Base-by-base conservation (phyloP, 2,329 filamentous ascomycete genomes). In the Didymosphaeria variabile region DNA sequence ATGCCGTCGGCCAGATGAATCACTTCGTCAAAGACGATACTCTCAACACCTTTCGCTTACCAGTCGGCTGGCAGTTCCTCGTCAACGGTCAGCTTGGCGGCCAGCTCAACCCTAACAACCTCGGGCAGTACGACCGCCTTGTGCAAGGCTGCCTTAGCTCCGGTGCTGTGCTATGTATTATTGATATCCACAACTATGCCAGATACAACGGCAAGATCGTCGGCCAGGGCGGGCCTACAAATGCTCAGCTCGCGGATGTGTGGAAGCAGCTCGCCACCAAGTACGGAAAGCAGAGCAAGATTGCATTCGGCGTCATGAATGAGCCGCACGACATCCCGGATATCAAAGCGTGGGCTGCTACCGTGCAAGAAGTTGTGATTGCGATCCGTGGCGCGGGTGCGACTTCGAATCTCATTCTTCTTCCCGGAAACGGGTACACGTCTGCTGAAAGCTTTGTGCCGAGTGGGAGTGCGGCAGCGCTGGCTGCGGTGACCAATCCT, bases 221-320 rank as follows among this genome's bases (percentile, higher is more conserved):
- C 58, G 89, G 88, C 1, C 88, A 91, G 70, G 88, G 87, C 23
- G 88, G 88, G 0, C 87, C 88, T 0, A 83, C 82, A 0, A 83
- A 90, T 70, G 84, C 82, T 12, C 77, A 87, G 15, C 87, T 90
- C 66, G 84, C 82, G 3, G 79, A 77, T 45, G 75, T 91, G 5
- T 91, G 89, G 89, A 74, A 66, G 32, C 78, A 81, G 69, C 63
- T 82, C 5, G 88, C 89, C 1, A 79, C 77, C 1, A 86, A 87
- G 70, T 91, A 91, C 74, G 82, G 81, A 23, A 69, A 70, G 6
- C 77, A 87, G 53, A 72, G 81, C 40, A 86, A 84, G 61, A 77
- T 91, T 29, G 81, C 85, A 3, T 89, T 91, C 65, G 88, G 87
- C 15, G 72, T 91, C 47, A 91, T 91, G 88, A 91, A 91, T 77